These are phyloP conservation scores for Bipolaris sorokiniana DNA, from an alignment of 2,329 filamentous ascomycete genomes.

Conservation along the genomic window DNA sequence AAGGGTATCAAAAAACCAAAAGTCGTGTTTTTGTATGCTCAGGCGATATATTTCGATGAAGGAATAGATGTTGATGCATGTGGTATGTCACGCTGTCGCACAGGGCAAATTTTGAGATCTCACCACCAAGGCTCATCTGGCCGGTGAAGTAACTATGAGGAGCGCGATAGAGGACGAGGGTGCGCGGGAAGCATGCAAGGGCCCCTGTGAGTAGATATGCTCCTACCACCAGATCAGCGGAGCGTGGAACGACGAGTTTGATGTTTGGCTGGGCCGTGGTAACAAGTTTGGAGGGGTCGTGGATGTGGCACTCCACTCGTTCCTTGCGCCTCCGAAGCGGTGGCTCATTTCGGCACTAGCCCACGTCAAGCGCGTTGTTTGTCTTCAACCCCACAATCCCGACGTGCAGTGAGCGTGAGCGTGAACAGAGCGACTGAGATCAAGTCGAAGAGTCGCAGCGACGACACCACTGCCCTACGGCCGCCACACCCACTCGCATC, in stretches of 20 bases:
- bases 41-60: not conserved
- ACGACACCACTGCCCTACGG: constrained; percentile 5
- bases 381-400: constrained; percentile 13
- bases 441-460: constrained; percentile 3
- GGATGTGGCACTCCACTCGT: constrained; percentile 33
- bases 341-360: constrained; percentile 32
- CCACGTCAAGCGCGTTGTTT: constrained; percentile 28
- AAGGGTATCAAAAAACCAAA: not conserved
- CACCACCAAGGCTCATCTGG: constrained; percentile 16
- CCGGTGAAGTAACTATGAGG: not conserved
- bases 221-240: not conserved
- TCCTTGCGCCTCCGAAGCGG: constrained; percentile 30
- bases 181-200: not conserved
- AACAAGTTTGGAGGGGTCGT: constrained; percentile 26
- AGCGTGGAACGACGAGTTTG: constrained; percentile 10
- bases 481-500: constrained; percentile 4
- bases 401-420: constrained; percentile 14
- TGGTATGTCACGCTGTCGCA: not conserved
- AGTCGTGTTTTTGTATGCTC: not conserved
- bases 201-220: not conserved
- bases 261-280: constrained; percentile 25
- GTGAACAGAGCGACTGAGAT: constrained; percentile 1
- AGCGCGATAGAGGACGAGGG: not conserved
- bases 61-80: not conserved
- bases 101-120: constrained; percentile 5